Base-by-base conservation (phyloP, 257 asterid genomes). In the Solanum clarkiae region DNA sequence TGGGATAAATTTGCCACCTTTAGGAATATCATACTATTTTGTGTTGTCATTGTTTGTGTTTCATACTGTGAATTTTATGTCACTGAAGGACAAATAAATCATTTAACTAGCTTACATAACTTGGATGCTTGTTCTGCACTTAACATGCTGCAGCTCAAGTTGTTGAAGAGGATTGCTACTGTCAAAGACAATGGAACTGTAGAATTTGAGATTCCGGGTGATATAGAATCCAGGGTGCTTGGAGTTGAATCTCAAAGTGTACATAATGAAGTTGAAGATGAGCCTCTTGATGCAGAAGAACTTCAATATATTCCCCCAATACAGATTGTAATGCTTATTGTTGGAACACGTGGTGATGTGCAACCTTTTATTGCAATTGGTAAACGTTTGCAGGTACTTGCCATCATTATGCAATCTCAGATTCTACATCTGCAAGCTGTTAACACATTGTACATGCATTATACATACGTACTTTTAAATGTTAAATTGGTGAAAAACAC, bases 291-390 rank as follows among this genome's bases (percentile, higher is more conserved):
- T 90, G 92, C 91, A 71, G 75, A 87, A 84, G 97, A 93, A 79
- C 89, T 92, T 86, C 94, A 91, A 57, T 85, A 94, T 87, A 91
- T 96, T 88, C 98, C 95, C 55, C 97, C 97, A 54, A 36, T 96
- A 90, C 98, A 94, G 87, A 92, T 96, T 80, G 99, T 93, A 62
- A 93, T 96, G 91, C 99, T 96, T 85, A 96, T 94, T 86, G 99
- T 96, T 86, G 99, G 98, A 88, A 96, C 98, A 71, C 96, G 99
- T 66, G 99, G 98, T 71, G 99, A 96, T 89, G 99, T 96, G 83
- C 99, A 94, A 89, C 99, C 99, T 56, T 96, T 96, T 93, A 91
- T 93, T 88, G 99, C 98, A 80, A 96, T 96, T 89, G 99, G 98
- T 47, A 96, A 94, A 88, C 86, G 89, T 45, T 89, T 94, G 71